Evolutionary conservation across 2,329 filamentous ascomycete species (phyloP).

Genomic region (Parascedosporium putredinis): DNA sequence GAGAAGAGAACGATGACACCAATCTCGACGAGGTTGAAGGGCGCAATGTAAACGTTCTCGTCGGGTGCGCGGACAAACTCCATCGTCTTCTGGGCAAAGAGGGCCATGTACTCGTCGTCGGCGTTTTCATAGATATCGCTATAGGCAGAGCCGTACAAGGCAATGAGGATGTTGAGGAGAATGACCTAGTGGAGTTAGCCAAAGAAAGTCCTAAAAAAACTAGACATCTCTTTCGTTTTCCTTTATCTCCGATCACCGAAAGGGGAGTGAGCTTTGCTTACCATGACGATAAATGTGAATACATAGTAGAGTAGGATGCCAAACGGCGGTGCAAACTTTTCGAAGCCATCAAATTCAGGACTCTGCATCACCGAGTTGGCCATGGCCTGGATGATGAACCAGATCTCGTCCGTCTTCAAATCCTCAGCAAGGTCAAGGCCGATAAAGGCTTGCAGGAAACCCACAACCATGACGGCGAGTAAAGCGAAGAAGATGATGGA

Average conservation of each 20-base stretch:
- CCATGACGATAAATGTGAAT: constrained; percentile 96
- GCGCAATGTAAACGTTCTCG: constrained; percentile 95
- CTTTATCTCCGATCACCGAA: not conserved
- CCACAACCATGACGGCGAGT: constrained; percentile 70
- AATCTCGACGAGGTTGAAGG: constrained; percentile 89
- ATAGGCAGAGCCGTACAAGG: constrained; percentile 93
- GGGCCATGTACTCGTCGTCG: constrained; percentile 86
- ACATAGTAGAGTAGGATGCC: constrained; percentile 94
- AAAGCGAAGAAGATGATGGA: constrained; percentile 95
- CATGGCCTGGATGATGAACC: constrained; percentile 73
- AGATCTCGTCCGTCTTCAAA: constrained; percentile 55
- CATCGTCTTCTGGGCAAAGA: constrained; percentile 91
- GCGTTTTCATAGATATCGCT: constrained; percentile 91
- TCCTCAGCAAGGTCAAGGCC: constrained; percentile 79
- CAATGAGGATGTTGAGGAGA: constrained; percentile 90
- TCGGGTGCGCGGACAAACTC: constrained; percentile 94
- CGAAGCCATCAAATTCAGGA: constrained; percentile 82
- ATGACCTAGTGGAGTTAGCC: constrained; percentile 48
- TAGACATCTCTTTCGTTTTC: not conserved
- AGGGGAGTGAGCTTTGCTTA: constrained; percentile 26
- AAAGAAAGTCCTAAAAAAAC: accelerated
- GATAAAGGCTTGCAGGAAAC: constrained; percentile 88
- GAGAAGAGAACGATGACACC: constrained; percentile 70
- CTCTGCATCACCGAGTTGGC: constrained; percentile 84
- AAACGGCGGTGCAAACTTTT: constrained; percentile 84